Conservation (phyloP, 306 rosid species). For the Cicer yamashitae region DNA sequence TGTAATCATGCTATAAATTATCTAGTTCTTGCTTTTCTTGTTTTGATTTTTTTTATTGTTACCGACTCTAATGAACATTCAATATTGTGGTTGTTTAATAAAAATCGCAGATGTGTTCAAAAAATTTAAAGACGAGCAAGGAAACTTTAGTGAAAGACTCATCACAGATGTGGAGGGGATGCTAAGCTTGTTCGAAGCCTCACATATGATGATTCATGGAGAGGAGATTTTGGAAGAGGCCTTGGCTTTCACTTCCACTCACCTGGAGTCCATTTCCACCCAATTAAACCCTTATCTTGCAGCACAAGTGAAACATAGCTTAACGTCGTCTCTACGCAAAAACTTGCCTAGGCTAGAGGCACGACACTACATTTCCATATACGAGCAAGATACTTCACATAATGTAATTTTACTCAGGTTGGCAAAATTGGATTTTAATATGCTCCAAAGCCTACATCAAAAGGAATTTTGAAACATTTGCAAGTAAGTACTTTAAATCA, state of each 20-base stretch:
- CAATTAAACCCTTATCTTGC: slow-evolving; percentile 15
- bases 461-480: slow-evolving; percentile 40
- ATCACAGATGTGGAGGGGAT: not conserved
- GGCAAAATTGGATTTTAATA: slow-evolving; percentile 53
- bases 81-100: not conserved
- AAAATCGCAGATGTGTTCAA: not conserved
- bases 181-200: not conserved
- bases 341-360: slow-evolving; percentile 45
- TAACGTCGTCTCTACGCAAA: slow-evolving; percentile 33
- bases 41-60: too few relatives aligned
- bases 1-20: too few relatives aligned
- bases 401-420: slow-evolving; percentile 32
- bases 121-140: not conserved
- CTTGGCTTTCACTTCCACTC: not conserved
- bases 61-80: not conserved
- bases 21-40: too few relatives aligned
- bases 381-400: slow-evolving; percentile 33
- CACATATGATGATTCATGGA: not conserved
- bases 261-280: not conserved
- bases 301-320: slow-evolving; percentile 32
- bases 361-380: slow-evolving; percentile 26
- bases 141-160: slow-evolving; percentile 3
- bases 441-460: slow-evolving; percentile 43
- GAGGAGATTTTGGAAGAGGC: not conserved
- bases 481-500: slow-evolving; percentile 31